Evolutionary conservation across 202 grass and related monocot genomes (phyloP), one percentile per base, ranked within the genome.

Genomic region (Eragrostis tef): DNA sequence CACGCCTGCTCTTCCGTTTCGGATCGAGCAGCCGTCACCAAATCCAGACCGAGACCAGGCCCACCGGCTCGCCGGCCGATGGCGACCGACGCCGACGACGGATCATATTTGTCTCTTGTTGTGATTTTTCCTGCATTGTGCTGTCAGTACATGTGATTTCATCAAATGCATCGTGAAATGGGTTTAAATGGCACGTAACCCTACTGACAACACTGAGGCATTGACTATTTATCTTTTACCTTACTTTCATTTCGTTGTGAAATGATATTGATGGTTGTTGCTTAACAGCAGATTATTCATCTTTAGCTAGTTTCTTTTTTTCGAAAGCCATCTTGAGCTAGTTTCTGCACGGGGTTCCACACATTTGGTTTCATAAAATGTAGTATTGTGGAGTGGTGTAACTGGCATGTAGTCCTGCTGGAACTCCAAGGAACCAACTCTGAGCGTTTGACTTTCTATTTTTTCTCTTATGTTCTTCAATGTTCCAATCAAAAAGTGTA

Each of bases 31-130:
- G 51, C 58, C 50, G 34, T 52, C 45, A 49, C 80, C 62, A 61
- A n/a, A 56, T 44, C 56, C 47, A 50, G 57, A 73, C 46, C 43
- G 16, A 51, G 20, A 70, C 25, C 56, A 42, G 46, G 24, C 21
- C 47, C 60, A 27, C 58, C 62, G 73, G 52, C 41, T 71, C 54
- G 66, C 43, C 78, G 62, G 36, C 86, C 49, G 86, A 97, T 97
- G 94, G 83, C 73, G 63, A 87, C 83, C 48, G 89, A 87, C 77
- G 83, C 79, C 74, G 91, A 88, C 61, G 94, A 94, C 51, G 87
- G 66, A n/a, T 64, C 70, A 13, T 45, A 84, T 73, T 86, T 64
- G 19, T n/a, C n/a, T n/a, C n/a, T n/a, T 19, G 43, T n/a, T 48
- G n/a, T 58, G 48, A 61, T 34, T 34, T 4, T 53, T n/a, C 11